A percentile compares a stretch with the other conserved stretches of the same genome.
These are phyloP conservation scores for Aegilops speltoides DNA, from an alignment of 176 grass and related monocot species.

Conservation along the genomic window DNA sequence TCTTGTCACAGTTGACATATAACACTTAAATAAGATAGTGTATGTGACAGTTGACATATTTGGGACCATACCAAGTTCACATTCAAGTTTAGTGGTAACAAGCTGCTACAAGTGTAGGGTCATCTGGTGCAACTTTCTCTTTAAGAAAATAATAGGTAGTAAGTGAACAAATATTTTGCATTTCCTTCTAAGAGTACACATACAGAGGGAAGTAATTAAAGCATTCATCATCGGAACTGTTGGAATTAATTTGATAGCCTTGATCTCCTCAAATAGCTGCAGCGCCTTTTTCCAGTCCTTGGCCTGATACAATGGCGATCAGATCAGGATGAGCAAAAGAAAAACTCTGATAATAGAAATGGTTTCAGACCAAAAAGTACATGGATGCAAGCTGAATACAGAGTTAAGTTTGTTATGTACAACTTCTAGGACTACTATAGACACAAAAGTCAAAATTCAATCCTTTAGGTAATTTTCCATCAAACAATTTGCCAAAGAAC, in stretches of 20 bases:
- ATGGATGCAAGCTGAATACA: not conserved
- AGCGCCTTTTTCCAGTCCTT: conserved; percentile 87
- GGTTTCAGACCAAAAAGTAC: not conserved
- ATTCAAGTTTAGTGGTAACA: conserved; percentile 5
- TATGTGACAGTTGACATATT: not conserved
- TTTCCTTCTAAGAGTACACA: conserved; percentile 25
- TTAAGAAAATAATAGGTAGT: conserved; percentile 25
- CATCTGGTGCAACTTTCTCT: conserved; percentile 17
- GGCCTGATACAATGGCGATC: conserved; percentile 52
- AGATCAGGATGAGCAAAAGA: conserved; percentile 24
- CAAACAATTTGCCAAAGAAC: conserved; percentile 21
- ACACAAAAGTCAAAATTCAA: not conserved
- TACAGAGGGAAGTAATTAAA: conserved; percentile 91
- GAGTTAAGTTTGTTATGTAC: not conserved
- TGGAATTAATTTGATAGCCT: conserved; percentile 67
- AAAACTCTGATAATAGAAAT: conserved; percentile 11
- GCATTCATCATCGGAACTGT: conserved; percentile 94
- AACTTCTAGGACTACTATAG: conserved; percentile 26
- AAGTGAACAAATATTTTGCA: not conserved
- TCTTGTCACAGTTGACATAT: not conserved
- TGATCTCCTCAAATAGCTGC: conserved; percentile 84
- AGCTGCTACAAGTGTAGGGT: not conserved
- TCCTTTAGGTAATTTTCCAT: not conserved
- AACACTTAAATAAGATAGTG: conserved; percentile 2
- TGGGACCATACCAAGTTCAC: not conserved